A percentile compares a stretch with the other conserved stretches of the same genome.
Conservation (phyloP, 2,329 filamentous ascomycete species). For the Colletotrichum somersetense region DNA sequence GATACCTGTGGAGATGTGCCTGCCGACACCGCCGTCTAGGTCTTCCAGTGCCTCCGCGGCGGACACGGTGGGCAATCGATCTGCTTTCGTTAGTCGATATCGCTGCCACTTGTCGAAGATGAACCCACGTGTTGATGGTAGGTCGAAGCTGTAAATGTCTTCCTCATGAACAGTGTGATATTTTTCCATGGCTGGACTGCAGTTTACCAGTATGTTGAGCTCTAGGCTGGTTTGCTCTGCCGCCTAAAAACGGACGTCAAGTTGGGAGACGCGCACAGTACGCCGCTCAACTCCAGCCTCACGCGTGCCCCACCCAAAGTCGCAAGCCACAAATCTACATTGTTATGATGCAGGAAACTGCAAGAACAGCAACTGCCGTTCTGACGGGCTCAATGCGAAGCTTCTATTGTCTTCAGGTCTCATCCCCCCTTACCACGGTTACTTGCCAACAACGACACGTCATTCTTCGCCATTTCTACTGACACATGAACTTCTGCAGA, state of each 20-base stretch:
- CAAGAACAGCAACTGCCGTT: neutral
- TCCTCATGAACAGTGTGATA: slow-evolving; percentile 71
- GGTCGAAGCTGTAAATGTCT: slow-evolving; percentile 72
- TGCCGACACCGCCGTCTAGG: slow-evolving; percentile 63
- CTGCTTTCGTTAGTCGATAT: slow-evolving; percentile 56
- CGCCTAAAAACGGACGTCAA: neutral
- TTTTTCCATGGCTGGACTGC: slow-evolving; percentile 36
- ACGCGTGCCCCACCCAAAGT: slow-evolving; percentile 10
- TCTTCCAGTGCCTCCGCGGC: slow-evolving; percentile 78
- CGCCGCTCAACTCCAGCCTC: slow-evolving; percentile 9
- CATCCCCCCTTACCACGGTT: neutral
- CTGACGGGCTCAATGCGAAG: neutral
- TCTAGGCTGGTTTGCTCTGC: neutral
- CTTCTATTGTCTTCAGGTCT: neutral
- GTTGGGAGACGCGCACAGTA: slow-evolving; percentile 25
- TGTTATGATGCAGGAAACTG: neutral
- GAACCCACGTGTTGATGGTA: slow-evolving; percentile 64
- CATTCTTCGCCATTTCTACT: neutral
- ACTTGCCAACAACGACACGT: neutral
- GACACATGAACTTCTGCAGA: neutral
- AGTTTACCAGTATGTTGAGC: slow-evolving; percentile 1
- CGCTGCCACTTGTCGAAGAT: slow-evolving; percentile 3
- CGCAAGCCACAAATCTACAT: slow-evolving; percentile 16
- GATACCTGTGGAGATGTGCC: slow-evolving; percentile 69
- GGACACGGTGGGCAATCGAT: slow-evolving; percentile 82